These are phyloP conservation scores for Ophiostoma sp. DNA, from an alignment of 2,329 filamentous ascomycete genomes.

Conservation along the genomic window DNA sequence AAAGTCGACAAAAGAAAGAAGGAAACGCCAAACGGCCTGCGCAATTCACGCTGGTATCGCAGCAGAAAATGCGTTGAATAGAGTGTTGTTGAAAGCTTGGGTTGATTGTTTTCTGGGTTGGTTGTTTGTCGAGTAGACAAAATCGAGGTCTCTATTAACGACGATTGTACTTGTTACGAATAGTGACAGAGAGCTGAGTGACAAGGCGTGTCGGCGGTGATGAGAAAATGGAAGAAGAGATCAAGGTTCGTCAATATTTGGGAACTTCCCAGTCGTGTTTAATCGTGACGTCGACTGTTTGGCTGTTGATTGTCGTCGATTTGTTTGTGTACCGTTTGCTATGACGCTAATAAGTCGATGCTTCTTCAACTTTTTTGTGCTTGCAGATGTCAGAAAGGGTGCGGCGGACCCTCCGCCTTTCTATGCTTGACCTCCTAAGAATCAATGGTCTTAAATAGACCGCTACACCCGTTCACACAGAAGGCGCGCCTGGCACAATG, in stretches of 20 bases:
- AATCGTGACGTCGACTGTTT: background rate
- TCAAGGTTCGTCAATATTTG: background rate
- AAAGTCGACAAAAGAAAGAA: background rate
- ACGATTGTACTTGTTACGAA: background rate
- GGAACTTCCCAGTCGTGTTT: background rate
- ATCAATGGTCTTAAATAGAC: conserved; percentile 12
- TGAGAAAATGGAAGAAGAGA: background rate
- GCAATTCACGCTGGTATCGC: background rate
- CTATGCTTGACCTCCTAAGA: conserved; percentile 12
- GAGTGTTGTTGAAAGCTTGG: background rate
- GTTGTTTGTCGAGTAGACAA: too few relatives aligned
- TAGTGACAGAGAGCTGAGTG: background rate
- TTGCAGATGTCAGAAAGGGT: background rate
- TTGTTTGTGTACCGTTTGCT: background rate
- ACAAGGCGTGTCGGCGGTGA: background rate
- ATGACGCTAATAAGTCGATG: background rate
- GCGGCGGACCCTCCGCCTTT: conserved; percentile 11
- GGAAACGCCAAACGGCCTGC: background rate
- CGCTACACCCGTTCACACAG: background rate
- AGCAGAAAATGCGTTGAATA: background rate
- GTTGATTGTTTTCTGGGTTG: background rate
- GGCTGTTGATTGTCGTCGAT: background rate
- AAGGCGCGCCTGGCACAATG: background rate
- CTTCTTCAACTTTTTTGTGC: background rate
- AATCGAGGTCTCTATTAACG: background rate